phyloP scores from a whole-genome alignment of 768 basidiomycete species.

The Boletus reticulatus region DNA sequence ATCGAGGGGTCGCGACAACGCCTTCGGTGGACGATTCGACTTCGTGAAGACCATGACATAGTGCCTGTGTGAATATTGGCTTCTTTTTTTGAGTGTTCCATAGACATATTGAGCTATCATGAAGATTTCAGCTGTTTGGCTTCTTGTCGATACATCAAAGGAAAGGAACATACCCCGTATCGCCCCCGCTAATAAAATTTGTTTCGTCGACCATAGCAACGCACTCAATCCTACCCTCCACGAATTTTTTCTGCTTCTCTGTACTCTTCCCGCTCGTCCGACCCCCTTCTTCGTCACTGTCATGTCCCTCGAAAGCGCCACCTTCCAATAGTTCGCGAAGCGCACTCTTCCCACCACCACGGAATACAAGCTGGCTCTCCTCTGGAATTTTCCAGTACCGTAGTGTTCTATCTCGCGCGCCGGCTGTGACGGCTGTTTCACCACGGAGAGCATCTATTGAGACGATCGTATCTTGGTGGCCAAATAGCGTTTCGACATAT shows the following conservation, averaged over 20 bases:
- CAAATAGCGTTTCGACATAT: conserved; percentile 94
- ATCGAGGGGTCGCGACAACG: conserved; percentile 73
- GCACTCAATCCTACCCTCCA: conserved; percentile 91
- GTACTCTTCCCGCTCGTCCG: conserved; percentile 31
- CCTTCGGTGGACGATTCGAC: conserved; percentile 71
- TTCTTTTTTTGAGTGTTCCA: conserved; percentile 96
- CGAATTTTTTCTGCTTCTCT: conserved; percentile 42
- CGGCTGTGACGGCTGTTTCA: conserved; percentile 84
- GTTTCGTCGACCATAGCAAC: conserved; percentile 95
- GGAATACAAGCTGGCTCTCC: conserved; percentile 92
- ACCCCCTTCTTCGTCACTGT: conserved; percentile 47
- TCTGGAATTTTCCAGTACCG: conserved; percentile 97
- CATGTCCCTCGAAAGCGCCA: conserved; percentile 55
- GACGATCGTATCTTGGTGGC: conserved; percentile 89
- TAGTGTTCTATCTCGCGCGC: conserved; percentile 86
- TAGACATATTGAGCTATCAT: conserved; percentile 71
- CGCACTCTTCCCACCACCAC: conserved; percentile 87
- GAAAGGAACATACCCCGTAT: conserved; percentile 73
- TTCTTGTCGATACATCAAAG: background rate
- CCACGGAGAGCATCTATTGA: conserved; percentile 76
- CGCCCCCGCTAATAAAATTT: conserved; percentile 90
- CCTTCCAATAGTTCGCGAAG: conserved; percentile 82
- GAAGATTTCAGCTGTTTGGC: background rate
- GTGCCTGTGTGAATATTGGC: conserved; percentile 79
- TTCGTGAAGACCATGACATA: conserved; percentile 87